Base-by-base conservation (phyloP, 176 grass and related monocot genomes). In the Aegilops umbellulata region DNA sequence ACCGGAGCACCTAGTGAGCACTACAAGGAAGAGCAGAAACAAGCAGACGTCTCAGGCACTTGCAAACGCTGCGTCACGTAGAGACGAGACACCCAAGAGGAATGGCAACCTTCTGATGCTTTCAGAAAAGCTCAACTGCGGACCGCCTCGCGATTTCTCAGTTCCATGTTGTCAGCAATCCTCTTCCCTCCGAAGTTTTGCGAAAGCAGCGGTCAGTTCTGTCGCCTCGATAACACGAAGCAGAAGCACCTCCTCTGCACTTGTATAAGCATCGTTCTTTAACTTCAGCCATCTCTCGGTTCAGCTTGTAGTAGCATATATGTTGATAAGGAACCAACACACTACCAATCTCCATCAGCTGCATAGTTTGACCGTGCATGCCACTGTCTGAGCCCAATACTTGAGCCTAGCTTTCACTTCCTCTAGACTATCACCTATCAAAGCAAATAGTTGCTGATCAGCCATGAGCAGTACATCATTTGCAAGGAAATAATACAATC, bases 301-400 rank as follows among this genome's bases (percentile, higher is more conserved):
- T 79, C 75, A 61, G 31, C 80, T 35, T 53, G 20, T 85, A 75
- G 65, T 84, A 84, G 47, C 69, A 60, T 74, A 74, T 29, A 62
- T 53, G 22, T 76, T 39, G 63, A 63, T 3, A 36, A 34, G 83
- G 60, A 78, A 53, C 8, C 30, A 77, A 26, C 81, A 84, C 38
- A 23, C 29, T 70, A n/a, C 77, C 41, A 55, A 38, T 32, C 51
- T 64, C 51, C 8, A 71, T 84, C 67, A 97, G 65, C 76, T 94
- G 92, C 94, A 97, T 64, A 97, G 90, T 80, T 83, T 97, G 69
- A 97, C 86, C 42, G 94, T 97, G 85, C 92, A 97, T 83, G 92
- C 92, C 73, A 97, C 94, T 36, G 94, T 84, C 83, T 92, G 94
- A 36, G 94, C 94, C 94, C 94, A 94, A 31, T 97, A 97, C 82